phyloP scores from a whole-genome alignment of 2,329 filamentous ascomycete species.

The Penicillium verrucosum region DNA sequence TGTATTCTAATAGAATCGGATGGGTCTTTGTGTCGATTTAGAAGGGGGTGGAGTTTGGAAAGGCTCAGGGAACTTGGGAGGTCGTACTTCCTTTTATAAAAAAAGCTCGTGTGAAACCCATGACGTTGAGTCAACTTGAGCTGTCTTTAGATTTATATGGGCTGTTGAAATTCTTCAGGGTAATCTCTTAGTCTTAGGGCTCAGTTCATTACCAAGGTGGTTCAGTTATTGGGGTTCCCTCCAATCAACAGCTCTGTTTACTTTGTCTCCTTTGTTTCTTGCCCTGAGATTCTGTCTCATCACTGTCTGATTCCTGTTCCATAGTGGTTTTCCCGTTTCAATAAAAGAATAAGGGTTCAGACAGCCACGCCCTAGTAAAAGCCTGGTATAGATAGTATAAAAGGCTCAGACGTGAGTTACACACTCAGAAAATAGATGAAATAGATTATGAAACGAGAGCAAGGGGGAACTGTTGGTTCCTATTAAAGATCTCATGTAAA shows the following conservation, averaged over 20 bases:
- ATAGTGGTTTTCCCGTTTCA: background rate
- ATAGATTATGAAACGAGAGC: too few species aligned
- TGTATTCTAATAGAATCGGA: background rate
- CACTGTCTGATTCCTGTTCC: background rate
- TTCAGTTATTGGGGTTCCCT: background rate
- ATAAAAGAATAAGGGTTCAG: background rate
- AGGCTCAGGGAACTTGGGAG: background rate
- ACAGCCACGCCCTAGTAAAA: too few species aligned
- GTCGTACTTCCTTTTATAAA: background rate
- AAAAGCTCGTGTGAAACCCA: background rate
- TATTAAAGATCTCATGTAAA: too few species aligned
- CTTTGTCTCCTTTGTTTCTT: background rate
- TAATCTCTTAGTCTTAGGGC: background rate
- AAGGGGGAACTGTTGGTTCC: too few species aligned
- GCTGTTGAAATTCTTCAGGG: background rate
- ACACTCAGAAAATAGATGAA: too few species aligned
- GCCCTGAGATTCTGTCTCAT: background rate
- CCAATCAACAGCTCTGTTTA: too few species aligned
- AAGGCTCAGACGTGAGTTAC: too few species aligned
- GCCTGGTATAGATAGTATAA: too few species aligned
- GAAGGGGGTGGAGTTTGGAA: background rate
- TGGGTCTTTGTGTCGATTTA: background rate
- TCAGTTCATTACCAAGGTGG: background rate
- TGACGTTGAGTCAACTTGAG: background rate
- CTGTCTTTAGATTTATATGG: background rate